Conservation (phyloP, 2,329 filamentous ascomycete genomes). For the Diaporthe ampelina region DNA sequence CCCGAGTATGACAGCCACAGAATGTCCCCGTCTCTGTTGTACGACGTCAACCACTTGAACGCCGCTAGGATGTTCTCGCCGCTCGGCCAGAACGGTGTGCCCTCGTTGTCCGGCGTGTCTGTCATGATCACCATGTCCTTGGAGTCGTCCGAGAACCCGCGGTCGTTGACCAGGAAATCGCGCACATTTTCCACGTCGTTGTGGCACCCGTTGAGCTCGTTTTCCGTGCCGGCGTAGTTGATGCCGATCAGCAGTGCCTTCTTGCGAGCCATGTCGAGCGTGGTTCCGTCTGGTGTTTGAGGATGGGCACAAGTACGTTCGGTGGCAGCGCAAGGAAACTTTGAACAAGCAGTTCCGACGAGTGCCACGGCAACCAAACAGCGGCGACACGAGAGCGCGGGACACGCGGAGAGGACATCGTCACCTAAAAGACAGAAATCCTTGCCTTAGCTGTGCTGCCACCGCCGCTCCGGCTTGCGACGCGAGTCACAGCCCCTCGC, state of each 20-base stretch:
- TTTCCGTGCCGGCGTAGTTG: conserved; percentile 71
- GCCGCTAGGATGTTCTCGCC: conserved; percentile 58
- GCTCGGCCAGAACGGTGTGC: conserved; percentile 52
- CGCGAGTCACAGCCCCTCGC: conserved; percentile 33
- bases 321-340: background rate
- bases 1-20: conserved; percentile 72
- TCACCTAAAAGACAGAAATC: background rate
- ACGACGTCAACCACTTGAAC: conserved; percentile 69
- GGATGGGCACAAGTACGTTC: background rate
- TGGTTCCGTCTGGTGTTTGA: background rate
- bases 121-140: conserved; percentile 55
- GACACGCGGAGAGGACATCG: background rate
- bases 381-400: background rate
- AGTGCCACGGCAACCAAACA: background rate
- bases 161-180: conserved; percentile 53
- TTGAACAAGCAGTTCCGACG: background rate
- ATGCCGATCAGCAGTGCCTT: conserved; percentile 62
- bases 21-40: conserved; percentile 62
- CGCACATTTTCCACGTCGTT: conserved; percentile 54
- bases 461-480: conserved; percentile 2
- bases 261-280: conserved; percentile 47
- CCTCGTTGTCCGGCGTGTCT: conserved; percentile 50
- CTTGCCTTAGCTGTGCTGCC: background rate
- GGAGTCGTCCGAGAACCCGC: conserved; percentile 51
- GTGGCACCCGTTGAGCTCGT: conserved; percentile 70